Percentiles rank a stretch among this genome's conserved stretches.
phyloP scores from a whole-genome alignment of 495 filamentous ascomycete genomes.

The Jackrogersella minutella region DNA sequence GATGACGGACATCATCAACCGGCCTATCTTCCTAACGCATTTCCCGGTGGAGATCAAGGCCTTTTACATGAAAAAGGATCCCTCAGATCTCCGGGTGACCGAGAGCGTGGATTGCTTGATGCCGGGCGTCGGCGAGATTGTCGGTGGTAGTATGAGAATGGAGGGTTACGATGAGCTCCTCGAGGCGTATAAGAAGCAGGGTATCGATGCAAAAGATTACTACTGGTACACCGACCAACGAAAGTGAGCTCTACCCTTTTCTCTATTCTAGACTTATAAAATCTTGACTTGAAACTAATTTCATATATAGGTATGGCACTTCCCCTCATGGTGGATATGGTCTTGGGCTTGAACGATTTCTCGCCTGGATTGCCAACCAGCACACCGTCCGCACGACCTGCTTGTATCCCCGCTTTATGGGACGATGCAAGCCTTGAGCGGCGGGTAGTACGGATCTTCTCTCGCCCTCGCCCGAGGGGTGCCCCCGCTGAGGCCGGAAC shows the following conservation, averaged over 20 bases:
- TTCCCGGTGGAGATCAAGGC: conserved; percentile 98
- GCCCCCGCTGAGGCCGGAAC: conserved; percentile 12
- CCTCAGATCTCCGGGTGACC: conserved; percentile 82
- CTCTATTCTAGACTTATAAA: background rate
- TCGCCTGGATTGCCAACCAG: conserved; percentile 94
- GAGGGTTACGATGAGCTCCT: conserved; percentile 91
- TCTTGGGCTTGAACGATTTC: conserved; percentile 91
- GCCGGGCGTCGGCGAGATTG: conserved; percentile 97
- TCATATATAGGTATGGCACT: conserved; percentile 77
- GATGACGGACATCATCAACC: conserved; percentile 97
- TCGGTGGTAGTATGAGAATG: conserved; percentile 97
- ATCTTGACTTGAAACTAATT: conserved; percentile 38
- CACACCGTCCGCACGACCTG: conserved; percentile 90
- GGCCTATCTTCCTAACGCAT: conserved; percentile 94
- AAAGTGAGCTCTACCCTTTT: conserved; percentile 70
- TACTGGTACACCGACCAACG: conserved; percentile 99
- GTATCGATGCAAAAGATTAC: conserved; percentile 84
- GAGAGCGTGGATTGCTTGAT: conserved; percentile 97
- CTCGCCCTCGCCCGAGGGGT: conserved; percentile 12
- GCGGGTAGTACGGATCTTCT: conserved; percentile 3
- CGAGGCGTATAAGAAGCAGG: conserved; percentile 84
- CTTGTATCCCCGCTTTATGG: conserved; percentile 93
- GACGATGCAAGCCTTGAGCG: conserved; percentile 85
- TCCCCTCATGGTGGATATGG: conserved; percentile 96
- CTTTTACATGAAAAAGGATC: conserved; percentile 98